Percentiles rank a stretch among this genome's conserved stretches.
Conservation (phyloP, 441 rosid species). For the Raphanus hybrid region DNA sequence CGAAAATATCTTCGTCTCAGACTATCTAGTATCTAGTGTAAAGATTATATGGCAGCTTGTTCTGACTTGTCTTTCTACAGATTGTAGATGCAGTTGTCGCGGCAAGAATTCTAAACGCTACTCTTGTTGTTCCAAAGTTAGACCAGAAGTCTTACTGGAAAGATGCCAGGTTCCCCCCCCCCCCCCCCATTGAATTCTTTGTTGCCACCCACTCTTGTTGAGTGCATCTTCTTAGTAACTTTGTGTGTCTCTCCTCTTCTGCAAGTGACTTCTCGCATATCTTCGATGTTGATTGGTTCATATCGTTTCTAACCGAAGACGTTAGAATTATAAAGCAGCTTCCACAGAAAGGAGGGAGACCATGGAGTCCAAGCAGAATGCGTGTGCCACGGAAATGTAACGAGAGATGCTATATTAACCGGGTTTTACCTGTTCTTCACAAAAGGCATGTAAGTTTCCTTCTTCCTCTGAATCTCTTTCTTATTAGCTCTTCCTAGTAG, state of each 20-base stretch:
- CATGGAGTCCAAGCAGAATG: slow-evolving; percentile 62
- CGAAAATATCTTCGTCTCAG: no score
- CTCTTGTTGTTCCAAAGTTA: slow-evolving; percentile 91
- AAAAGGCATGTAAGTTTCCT: slow-evolving; percentile 94
- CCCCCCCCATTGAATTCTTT: no score
- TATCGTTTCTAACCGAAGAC: slow-evolving; percentile 69
- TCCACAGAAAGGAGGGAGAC: slow-evolving; percentile 69
- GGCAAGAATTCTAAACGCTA: slow-evolving; percentile 84
- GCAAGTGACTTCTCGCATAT: slow-evolving; percentile 86
- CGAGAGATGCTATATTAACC: slow-evolving; percentile 77
- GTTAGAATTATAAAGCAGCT: slow-evolving; percentile 76
- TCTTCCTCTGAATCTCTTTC: slow-evolving; percentile 37
- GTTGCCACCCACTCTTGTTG: no score
- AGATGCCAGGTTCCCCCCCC: slow-evolving; percentile 86
- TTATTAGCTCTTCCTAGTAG: not conserved
- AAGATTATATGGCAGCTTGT: not conserved
- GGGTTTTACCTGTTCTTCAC: slow-evolving; percentile 81
- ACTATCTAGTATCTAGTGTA: not conserved
- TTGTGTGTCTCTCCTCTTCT: slow-evolving; percentile 8
- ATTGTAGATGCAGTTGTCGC: slow-evolving; percentile 94
- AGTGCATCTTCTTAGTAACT: no score
- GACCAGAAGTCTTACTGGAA: slow-evolving; percentile 96
- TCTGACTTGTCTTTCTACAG: slow-evolving; percentile 46
- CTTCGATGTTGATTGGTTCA: slow-evolving; percentile 77
- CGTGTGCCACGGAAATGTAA: slow-evolving; percentile 92